A percentile compares a stretch with the other conserved stretches of the same genome.
Evolutionary conservation across 2,329 filamentous ascomycete genomes (phyloP).

Genomic region (Orbilia javanica): DNA sequence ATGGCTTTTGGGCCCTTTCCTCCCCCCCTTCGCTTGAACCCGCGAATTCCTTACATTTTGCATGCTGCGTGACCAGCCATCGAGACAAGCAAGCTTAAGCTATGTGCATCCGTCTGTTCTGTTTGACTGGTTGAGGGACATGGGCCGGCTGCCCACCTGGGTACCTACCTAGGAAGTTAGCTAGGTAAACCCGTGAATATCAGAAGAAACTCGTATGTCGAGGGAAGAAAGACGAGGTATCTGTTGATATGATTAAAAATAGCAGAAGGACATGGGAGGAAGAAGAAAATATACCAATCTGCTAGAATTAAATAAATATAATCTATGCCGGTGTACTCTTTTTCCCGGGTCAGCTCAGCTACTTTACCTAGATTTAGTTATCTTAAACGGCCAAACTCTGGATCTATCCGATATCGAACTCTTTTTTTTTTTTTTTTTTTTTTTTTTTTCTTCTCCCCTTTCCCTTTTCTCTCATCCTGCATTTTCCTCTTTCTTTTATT

Average conservation of each 20-base stretch:
- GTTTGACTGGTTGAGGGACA: conserved; percentile 13
- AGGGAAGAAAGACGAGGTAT: not conserved
- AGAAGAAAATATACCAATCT: conserved; percentile 16
- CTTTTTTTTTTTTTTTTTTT: conserved; percentile 9
- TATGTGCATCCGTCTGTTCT: conserved; percentile 32
- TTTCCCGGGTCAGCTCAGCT: conserved; percentile 9
- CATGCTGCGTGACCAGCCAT: conserved; percentile 56
- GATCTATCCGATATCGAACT: conserved; percentile 33
- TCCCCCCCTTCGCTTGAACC: conserved; percentile 53
- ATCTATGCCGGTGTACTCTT: conserved; percentile 1
- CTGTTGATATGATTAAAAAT: conserved; percentile 56
- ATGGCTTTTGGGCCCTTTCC: not conserved
- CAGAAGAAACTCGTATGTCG: not conserved
- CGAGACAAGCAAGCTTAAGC: conserved; percentile 34
- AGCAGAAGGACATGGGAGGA: conserved; percentile 8
- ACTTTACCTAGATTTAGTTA: not conserved
- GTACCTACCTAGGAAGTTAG: not conserved
- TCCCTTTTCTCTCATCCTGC: not conserved
- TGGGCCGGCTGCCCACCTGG: too few species aligned
- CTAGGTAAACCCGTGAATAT: conserved; percentile 1
- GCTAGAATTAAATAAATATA: conserved; percentile 21
- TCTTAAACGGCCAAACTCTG: conserved; percentile 25
- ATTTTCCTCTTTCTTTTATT: too few species aligned
- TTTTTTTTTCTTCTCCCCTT: conserved; percentile 9
- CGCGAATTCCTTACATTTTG: conserved; percentile 57